phyloP scores from a whole-genome alignment of 495 filamentous ascomycete species.

The Filosporella fistucella region DNA sequence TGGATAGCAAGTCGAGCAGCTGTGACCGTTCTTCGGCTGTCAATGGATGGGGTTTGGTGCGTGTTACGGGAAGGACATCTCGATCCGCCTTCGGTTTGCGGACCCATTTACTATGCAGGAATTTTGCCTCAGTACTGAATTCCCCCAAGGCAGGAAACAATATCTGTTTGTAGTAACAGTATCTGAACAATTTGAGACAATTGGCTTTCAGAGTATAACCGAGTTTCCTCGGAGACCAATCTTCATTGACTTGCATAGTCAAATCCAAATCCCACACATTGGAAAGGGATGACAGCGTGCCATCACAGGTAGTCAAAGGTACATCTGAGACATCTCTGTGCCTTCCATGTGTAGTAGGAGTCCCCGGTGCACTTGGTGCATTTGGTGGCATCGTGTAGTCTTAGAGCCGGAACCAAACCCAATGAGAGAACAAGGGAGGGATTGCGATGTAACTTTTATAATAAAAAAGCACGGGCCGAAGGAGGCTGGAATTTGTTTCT shows the following conservation, averaged over 20 bases:
- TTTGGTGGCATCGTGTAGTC: too few relatives aligned
- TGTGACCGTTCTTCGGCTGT: neutral
- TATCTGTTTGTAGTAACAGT: slow-evolving; percentile 4
- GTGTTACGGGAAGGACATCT: slow-evolving; percentile 11
- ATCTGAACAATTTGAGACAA: neutral
- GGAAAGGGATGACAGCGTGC: too few relatives aligned
- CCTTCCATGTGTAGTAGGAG: too few relatives aligned
- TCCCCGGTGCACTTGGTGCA: too few relatives aligned
- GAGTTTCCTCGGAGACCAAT: neutral
- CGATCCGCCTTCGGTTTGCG: slow-evolving; percentile 18
- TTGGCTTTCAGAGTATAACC: neutral
- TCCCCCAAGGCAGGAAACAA: neutral
- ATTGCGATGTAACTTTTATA: too few relatives aligned
- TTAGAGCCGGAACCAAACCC: too few relatives aligned
- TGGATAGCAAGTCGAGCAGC: slow-evolving; percentile 5
- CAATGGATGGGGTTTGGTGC: slow-evolving; percentile 5
- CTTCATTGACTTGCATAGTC: neutral
- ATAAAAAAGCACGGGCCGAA: too few relatives aligned
- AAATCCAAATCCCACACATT: too few relatives aligned
- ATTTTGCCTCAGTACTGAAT: slow-evolving; percentile 9
- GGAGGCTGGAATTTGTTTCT: too few relatives aligned
- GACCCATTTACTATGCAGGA: slow-evolving; percentile 12
- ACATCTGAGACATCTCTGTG: too few relatives aligned
- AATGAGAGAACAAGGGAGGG: too few relatives aligned
- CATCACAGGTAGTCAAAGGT: too few relatives aligned